Evolutionary conservation across 2,329 filamentous ascomycete genomes (phyloP).

Genomic region (Pseudogymnoascus sp.): DNA sequence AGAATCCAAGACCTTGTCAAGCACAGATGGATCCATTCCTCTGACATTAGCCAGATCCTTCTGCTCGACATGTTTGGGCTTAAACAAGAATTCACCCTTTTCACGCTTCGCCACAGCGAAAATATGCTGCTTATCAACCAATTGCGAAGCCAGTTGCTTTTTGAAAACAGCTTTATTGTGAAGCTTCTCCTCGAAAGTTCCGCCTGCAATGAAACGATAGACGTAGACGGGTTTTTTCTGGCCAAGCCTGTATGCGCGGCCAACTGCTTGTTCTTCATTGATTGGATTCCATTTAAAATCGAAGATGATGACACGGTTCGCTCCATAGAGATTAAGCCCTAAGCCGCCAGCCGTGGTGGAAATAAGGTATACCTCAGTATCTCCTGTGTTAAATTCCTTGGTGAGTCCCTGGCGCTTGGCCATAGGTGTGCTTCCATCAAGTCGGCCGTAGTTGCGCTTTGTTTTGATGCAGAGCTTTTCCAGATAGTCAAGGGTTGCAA

Average conservation of each 20-base stretch:
- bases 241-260: conserved; percentile 76
- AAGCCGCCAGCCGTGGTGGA: conserved; percentile 76
- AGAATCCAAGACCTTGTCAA: conserved; percentile 53
- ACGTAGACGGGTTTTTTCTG: conserved; percentile 75
- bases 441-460: conserved; percentile 42
- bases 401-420: conserved; percentile 51
- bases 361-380: conserved; percentile 61
- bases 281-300: conserved; percentile 77
- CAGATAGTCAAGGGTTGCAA: conserved; percentile 62
- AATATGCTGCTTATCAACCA: conserved; percentile 77
- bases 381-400: conserved; percentile 58
- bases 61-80: conserved; percentile 43
- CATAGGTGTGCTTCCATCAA: conserved; percentile 60
- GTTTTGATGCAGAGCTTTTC: conserved; percentile 44
- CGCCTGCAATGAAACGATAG: conserved; percentile 70
- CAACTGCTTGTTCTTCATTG: conserved; percentile 78
- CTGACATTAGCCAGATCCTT: conserved; percentile 43
- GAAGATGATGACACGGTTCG: conserved; percentile 79
- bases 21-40: conserved; percentile 50
- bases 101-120: conserved; percentile 54
- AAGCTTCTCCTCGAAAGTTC: conserved; percentile 69
- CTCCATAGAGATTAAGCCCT: conserved; percentile 74
- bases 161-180: conserved; percentile 76
- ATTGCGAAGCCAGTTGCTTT: conserved; percentile 65
- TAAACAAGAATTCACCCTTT: conserved; percentile 47